phyloP scores from a whole-genome alignment of 108 stramenopile species.

The Fistulifera solaris region DNA sequence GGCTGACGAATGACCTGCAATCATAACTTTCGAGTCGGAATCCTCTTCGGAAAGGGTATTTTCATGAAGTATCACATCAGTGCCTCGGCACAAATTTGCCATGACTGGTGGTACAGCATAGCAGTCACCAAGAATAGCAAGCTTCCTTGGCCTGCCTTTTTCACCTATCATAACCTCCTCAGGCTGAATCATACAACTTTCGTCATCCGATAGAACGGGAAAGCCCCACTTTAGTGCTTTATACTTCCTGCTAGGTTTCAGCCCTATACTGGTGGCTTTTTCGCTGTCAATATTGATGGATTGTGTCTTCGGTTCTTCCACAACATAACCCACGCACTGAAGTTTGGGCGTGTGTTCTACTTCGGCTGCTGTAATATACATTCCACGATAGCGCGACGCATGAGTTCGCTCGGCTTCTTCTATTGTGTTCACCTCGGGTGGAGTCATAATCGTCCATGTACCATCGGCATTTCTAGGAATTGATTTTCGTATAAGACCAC shows the following conservation, averaged over 20 bases:
- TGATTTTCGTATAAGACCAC: slow-evolving; percentile 14
- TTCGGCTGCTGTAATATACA: slow-evolving; percentile 68
- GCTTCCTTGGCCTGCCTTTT: slow-evolving; percentile 41
- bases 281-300: slow-evolving; percentile 55
- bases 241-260: slow-evolving; percentile 55
- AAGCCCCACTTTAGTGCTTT: slow-evolving; percentile 55
- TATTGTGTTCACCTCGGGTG: slow-evolving; percentile 12
- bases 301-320: slow-evolving; percentile 48
- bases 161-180: slow-evolving; percentile 37
- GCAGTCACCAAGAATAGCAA: slow-evolving; percentile 66
- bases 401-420: slow-evolving; percentile 11
- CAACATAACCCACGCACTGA: slow-evolving; percentile 70
- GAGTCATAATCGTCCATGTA: slow-evolving; percentile 49
- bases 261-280: slow-evolving; percentile 52
- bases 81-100: slow-evolving; percentile 34
- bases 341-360: slow-evolving; percentile 66
- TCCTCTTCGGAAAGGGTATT: slow-evolving; percentile 61
- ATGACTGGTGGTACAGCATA: slow-evolving; percentile 47
- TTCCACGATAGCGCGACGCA: slow-evolving; percentile 13
- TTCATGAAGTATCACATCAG: slow-evolving; percentile 88
- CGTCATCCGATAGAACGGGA: slow-evolving; percentile 56
- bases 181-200: slow-evolving; percentile 33
- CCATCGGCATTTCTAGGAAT: slow-evolving; percentile 39
- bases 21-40: slow-evolving; percentile 13
- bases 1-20: slow-evolving; percentile 63